Conservation (phyloP, 148 eudicot genomes). For the Cornus florida region DNA sequence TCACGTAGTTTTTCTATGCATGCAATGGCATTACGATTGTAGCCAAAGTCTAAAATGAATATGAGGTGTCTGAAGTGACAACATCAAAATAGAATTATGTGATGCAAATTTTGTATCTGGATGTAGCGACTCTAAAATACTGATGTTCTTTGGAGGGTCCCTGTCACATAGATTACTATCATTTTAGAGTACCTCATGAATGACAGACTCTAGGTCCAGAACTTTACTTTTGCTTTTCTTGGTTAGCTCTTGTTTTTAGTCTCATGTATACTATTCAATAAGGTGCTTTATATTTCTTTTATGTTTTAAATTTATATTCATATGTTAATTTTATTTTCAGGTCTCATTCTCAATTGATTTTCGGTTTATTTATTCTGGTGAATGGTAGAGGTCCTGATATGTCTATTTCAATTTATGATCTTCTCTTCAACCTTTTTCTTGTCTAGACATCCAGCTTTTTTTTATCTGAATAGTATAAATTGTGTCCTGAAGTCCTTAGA, state of each 20-base stretch:
- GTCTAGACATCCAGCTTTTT: not conserved
- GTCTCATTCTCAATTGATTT: not conserved
- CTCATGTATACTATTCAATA: not conserved
- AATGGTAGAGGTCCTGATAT: not conserved
- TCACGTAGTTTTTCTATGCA: too few species aligned
- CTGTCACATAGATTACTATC: not conserved
- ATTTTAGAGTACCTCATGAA: not conserved
- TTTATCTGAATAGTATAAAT: not conserved
- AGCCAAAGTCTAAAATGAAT: too few species aligned
- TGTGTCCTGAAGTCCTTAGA: too few species aligned
- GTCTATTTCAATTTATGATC: too few species aligned
- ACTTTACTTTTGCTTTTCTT: not conserved
- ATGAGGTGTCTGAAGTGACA: too few species aligned
- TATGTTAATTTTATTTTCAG: not conserved
- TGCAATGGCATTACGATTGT: too few species aligned
- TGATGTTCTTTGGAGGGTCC: not conserved
- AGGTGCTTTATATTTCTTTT: too few species aligned
- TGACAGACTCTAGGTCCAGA: not conserved
- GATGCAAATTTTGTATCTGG: too few species aligned
- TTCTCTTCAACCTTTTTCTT: too few species aligned
- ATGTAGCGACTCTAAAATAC: too few species aligned
- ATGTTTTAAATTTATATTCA: not conserved
- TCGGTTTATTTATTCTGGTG: not conserved
- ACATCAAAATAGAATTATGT: too few species aligned
- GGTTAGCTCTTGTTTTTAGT: not conserved